Base-by-base conservation (phyloP, 1,139 yeast species). In the Torulaspora pretoriensis region DNA sequence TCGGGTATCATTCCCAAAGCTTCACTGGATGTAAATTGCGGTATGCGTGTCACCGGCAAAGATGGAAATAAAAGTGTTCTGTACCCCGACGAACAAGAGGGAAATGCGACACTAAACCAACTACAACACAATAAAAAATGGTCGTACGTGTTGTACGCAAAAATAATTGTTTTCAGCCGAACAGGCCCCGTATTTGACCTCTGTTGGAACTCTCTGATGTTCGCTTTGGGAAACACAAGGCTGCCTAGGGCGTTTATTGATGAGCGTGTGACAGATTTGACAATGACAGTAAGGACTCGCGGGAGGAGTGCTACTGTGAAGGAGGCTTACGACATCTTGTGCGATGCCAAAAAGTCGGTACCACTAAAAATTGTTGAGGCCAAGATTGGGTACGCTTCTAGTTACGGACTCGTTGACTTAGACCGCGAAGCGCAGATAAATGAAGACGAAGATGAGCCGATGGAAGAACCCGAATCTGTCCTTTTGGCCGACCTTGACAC, bases 171-270 rank as follows among this genome's bases (percentile, higher is more conserved):
- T 1, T 80, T 87, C 56, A 83, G 94, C 43, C 75, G 92, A 44
- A 73, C 87, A 2, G 96, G 95, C 1, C 94, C 96, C 3, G 69
- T 86, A 27, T 81, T 80, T 57, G 97, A 88, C 59, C 68, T 83
- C 16, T 83, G 88, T 45, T 85, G 89, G 80, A 77, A 77, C 25
- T 77, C 92, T 3, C 65, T 87, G 27, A 59, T 84, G 14, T 70
- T 75, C 24, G 95, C 96, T 1, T 68, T 90, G 46, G 64, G 73
- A 40, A 70, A 74, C 42, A 76, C 83, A 2, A 68, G 68, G 49
- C 68, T 90, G 23, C 97, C 97, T 1, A 64, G 73, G 35, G 78
- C 87, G 8, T 82, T 78, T 57, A 68, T 80, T 29, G 80, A 78
- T 49, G 88, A 82, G 56, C 68, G 71, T 33, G 75, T 76, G 8